Base-by-base conservation (phyloP, 108 stramenopile species). In the Poteriospumella lacustris region DNA sequence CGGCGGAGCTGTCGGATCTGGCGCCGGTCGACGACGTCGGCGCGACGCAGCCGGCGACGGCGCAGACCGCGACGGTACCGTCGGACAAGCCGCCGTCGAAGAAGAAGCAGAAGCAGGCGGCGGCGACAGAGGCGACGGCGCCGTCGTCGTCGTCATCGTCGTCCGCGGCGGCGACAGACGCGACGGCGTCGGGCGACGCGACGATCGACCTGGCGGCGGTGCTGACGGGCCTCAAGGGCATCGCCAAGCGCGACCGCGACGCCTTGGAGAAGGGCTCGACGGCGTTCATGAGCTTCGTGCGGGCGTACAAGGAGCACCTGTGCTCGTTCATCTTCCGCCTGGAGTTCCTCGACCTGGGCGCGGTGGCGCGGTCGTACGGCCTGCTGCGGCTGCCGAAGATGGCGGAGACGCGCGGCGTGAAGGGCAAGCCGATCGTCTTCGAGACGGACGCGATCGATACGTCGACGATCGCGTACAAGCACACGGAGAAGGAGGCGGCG, bases 281-380 rank as follows among this genome's bases (percentile, higher is more conserved):
- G 60, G 98, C 98, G 1, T 85, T 87, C 73, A 79, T 87, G 1
- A 42, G 85, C 31, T 87, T 92, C 72, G 88, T 98, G 77, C 88
- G 96, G 38, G 96, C 94, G 0, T 99, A 99, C 88, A 93, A 93
- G 77, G 96, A 94, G 81, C 95, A 96, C 85, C 88, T 89, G 1
- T 92, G 92, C 40, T 86, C 88, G 2, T 94, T 91, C 80, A 92
- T 94, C 56, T 94, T 94, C 68, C 76, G 93, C 87, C 90, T 83
- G 77, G 90, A 58, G 26, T 91, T 91, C 1, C 89, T 99, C 28
- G 93, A 96, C 80, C 80, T 97, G 19, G 94, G 91, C 12, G 70
- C 78, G 2, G 76, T 96, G 2, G 96, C 96, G 39, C 91, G 91
- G 41, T 87, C 91, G 39, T 97, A 95, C 78, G 91, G 86, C 44